phyloP scores from a whole-genome alignment of 345 rosid species.

The Acer yangbiense region DNA sequence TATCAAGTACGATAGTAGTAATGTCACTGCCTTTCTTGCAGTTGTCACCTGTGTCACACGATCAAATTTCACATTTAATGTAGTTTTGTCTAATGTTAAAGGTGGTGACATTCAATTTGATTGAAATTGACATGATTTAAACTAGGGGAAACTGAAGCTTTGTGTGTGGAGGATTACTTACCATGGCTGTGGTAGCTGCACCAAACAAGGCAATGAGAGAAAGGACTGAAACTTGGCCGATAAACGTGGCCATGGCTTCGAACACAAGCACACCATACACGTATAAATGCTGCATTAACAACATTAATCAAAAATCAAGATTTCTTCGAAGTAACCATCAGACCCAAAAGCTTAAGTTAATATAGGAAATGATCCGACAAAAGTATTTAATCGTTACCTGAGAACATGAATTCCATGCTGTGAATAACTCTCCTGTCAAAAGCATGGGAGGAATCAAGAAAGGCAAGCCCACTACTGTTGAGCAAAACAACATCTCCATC shows the following conservation, averaged over 20 bases:
- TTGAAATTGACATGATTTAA: background rate
- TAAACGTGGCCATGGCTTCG: conserved; percentile 95
- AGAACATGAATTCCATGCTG: conserved; percentile 90
- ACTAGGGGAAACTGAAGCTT: no score
- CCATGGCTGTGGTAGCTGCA: conserved; percentile 98
- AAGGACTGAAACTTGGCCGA: conserved; percentile 91
- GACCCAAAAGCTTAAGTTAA: background rate
- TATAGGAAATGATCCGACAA: background rate
- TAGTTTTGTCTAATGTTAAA: background rate
- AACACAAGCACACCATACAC: conserved; percentile 88
- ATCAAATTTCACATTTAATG: background rate
- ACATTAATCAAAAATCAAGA: background rate
- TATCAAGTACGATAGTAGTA: conserved; percentile 77
- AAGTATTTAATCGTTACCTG: conserved; percentile 27
- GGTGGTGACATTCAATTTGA: background rate
- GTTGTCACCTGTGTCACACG: conserved; percentile 48
- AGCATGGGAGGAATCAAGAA: conserved; percentile 91
- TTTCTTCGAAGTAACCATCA: background rate
- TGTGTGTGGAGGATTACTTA: conserved; percentile 14
- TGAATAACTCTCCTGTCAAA: conserved; percentile 90
- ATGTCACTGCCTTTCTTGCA: conserved; percentile 73
- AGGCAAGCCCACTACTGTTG: conserved; percentile 91
- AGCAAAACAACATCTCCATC: conserved; percentile 98
- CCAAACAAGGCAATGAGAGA: conserved; percentile 95
- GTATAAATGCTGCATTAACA: conserved; percentile 71